Conservation (phyloP, 2,329 filamentous ascomycete genomes). For the Furcasterigmium furcatum region DNA sequence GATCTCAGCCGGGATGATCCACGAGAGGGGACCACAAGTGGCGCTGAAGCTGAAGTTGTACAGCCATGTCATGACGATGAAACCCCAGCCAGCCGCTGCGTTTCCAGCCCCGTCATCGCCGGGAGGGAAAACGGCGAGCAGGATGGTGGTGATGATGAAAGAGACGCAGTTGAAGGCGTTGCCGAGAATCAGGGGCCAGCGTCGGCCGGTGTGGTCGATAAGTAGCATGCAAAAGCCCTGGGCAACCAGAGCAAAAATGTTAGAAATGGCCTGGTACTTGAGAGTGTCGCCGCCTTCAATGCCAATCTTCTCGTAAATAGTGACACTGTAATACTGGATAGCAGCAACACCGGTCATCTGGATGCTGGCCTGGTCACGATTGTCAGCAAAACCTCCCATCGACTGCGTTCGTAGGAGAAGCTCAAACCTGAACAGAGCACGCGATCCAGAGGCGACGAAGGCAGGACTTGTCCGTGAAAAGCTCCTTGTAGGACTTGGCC, state of each 20-base stretch:
- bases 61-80: slow-evolving; percentile 71
- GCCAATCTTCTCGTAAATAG: slow-evolving; percentile 67
- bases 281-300: slow-evolving; percentile 63
- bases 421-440: too few relatives aligned
- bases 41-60: slow-evolving; percentile 77
- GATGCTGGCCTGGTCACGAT: slow-evolving; percentile 64
- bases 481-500: slow-evolving; percentile 67
- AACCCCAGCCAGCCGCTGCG: slow-evolving; percentile 61
- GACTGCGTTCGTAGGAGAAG: too few relatives aligned
- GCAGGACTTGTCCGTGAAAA: slow-evolving; percentile 58
- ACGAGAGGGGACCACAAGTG: slow-evolving; percentile 64
- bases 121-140: slow-evolving; percentile 57
- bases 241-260: slow-evolving; percentile 65
- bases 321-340: slow-evolving; percentile 72
- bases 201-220: slow-evolving; percentile 68
- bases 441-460: slow-evolving; percentile 72
- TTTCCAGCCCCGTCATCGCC: slow-evolving; percentile 27
- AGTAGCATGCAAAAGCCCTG: slow-evolving; percentile 66
- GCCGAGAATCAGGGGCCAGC: slow-evolving; percentile 68
- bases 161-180: slow-evolving; percentile 69
- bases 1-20: slow-evolving; percentile 66
- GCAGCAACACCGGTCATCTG: slow-evolving; percentile 76
- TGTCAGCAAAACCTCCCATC: too few relatives aligned
- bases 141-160: slow-evolving; percentile 64
- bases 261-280: slow-evolving; percentile 74